Evolutionary conservation across 176 grass and related monocot genomes (phyloP).

Genomic region (Eremochloa ophiuroides): DNA sequence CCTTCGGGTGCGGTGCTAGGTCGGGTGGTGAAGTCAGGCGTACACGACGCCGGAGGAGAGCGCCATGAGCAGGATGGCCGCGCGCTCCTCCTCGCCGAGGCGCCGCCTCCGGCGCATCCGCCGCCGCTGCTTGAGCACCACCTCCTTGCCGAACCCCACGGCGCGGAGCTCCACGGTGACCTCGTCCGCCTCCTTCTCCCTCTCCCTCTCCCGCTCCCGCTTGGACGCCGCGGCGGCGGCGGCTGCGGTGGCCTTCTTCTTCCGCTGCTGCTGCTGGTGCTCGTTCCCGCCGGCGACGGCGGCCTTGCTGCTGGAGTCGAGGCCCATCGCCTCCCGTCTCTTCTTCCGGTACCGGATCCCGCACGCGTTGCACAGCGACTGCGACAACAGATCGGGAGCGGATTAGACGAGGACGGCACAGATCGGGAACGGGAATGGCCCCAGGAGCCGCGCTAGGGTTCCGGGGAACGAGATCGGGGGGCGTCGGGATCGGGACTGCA

Average conservation of each 20-base stretch:
- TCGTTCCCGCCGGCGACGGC: not conserved
- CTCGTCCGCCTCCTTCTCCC: not conserved
- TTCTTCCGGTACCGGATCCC: slow-evolving; percentile 98
- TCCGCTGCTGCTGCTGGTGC: slow-evolving; percentile 18
- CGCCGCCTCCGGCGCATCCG: slow-evolving; percentile 55
- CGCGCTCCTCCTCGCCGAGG: slow-evolving; percentile 67
- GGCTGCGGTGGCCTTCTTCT: slow-evolving; percentile 24
- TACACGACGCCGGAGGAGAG: slow-evolving; percentile 83
- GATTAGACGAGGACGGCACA: slow-evolving; percentile 8
- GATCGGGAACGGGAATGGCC: not conserved
- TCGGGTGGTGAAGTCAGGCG: slow-evolving; percentile 15
- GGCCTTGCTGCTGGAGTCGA: slow-evolving; percentile 36
- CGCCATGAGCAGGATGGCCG: slow-evolving; percentile 88
- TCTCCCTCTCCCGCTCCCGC: slow-evolving; percentile 16
- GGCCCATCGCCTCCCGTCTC: slow-evolving; percentile 47
- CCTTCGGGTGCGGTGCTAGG: not conserved
- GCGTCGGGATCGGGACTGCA: not conserved
- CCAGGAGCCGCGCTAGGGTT: slow-evolving; percentile 9
- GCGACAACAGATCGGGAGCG: slow-evolving; percentile 30
- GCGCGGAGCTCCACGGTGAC: slow-evolving; percentile 44
- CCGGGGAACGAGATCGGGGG: not conserved
- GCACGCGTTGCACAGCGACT: slow-evolving; percentile 99
- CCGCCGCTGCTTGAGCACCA: slow-evolving; percentile 65
- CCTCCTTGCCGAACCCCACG: slow-evolving; percentile 54
- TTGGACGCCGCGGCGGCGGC: not conserved